Evolutionary conservation across 169 alveolate species (phyloP).

Genomic region (Cryptosporidium bovis): DNA sequence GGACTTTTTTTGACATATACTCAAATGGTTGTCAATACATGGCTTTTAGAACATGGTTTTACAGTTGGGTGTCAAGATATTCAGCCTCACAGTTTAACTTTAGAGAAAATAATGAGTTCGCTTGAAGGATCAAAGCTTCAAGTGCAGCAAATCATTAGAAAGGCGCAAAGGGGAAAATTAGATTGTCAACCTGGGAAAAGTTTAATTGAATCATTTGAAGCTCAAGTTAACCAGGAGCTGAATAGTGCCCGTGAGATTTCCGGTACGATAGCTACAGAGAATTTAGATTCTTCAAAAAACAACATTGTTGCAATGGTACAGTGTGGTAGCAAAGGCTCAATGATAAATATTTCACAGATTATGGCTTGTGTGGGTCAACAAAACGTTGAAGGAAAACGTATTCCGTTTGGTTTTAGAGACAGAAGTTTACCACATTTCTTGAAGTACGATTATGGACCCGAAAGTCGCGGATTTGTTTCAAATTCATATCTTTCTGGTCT

Average conservation of each 20-base stretch:
- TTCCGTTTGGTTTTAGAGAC: slow-evolving; percentile 97
- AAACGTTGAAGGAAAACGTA: slow-evolving; percentile 99
- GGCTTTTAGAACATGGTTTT: slow-evolving; percentile 96
- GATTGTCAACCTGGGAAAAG: slow-evolving; percentile 99
- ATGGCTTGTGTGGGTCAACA: slow-evolving; percentile 99
- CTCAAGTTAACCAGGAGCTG: slow-evolving; percentile 94
- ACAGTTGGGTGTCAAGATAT: slow-evolving; percentile 99
- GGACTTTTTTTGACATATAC: slow-evolving; percentile 94
- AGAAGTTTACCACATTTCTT: slow-evolving; percentile 99
- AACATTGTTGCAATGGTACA: slow-evolving; percentile 97
- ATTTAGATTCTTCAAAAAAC: slow-evolving; percentile 91
- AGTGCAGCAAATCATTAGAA: slow-evolving; percentile 85
- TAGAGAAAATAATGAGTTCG: slow-evolving; percentile 89
- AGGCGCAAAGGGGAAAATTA: slow-evolving; percentile 95
- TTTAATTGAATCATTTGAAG: slow-evolving; percentile 97
- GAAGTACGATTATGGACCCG: slow-evolving; percentile 99
- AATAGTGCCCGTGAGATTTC: slow-evolving; percentile 96
- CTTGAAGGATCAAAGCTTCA: slow-evolving; percentile 87
- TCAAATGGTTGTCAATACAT: slow-evolving; percentile 96
- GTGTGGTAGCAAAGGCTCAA: slow-evolving; percentile 97
- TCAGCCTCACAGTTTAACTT: slow-evolving; percentile 93
- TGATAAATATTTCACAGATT: slow-evolving; percentile 96
- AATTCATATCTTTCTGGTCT: slow-evolving; percentile 96
- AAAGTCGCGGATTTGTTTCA: slow-evolving; percentile 98
- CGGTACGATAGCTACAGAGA: slow-evolving; percentile 92